Base-by-base conservation (phyloP, 345 rosid species). In the Diplotaxis tenuifolia region DNA sequence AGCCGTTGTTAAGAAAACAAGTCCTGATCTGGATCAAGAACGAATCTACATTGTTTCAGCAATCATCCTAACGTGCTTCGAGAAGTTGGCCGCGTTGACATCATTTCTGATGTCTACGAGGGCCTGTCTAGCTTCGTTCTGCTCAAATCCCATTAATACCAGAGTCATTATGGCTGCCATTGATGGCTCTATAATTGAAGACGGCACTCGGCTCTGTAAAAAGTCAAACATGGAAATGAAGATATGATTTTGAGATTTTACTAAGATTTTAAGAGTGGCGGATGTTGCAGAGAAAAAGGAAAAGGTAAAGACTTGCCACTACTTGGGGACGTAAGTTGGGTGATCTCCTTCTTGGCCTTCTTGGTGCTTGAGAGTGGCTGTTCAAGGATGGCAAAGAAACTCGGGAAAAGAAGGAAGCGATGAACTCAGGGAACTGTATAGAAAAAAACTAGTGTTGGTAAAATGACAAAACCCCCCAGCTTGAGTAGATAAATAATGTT, bases 121-220 rank as follows among this genome's bases (percentile, higher is more conserved):
- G 0, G 99, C 99, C 77, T 90, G 96, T 79, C 97, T 85, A 4
- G 96, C 97, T 28, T 91, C 86, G 73, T 84, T 85, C 82, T 86
- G 78, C 68, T 92, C 98, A 68, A 95, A 95, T 52, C 99, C 99
- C 98, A 92, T 95, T 0, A 93, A 84, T 32, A 86, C 92, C 34
- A 94, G 73, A 21, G 81, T 86, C 3, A 86, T 85, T 77, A 91
- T 80, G 49, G 96, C 85, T 60, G 82, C 89, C 77, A 90, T 95
- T 14, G 86, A 61, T 36, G 98, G 94, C 83, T 86, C 97, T 16
- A 50, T 11, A 14, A 78, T 60, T 67, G 75, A 11, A 65, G 81
- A n/a, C n/a, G n/a, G n/a, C n/a, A n/a, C n/a, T n/a, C n/a, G n/a
- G n/a, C n/a, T n/a, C n/a, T n/a, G 79, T 38, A 57, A 40, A 59